Evolutionary conservation across 1,139 yeast genomes (phyloP).

Genomic region (Kodamaea alishanica): DNA sequence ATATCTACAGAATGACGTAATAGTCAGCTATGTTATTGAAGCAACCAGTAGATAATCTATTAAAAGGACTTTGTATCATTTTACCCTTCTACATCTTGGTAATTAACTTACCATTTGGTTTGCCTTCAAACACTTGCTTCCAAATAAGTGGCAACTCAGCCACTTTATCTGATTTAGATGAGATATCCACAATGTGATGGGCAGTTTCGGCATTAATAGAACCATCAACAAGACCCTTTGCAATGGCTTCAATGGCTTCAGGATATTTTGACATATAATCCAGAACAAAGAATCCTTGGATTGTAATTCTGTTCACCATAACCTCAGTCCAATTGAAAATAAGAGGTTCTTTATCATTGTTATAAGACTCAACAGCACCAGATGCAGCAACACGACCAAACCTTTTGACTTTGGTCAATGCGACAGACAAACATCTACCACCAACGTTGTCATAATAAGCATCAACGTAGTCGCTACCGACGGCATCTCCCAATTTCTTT

Average conservation of each 20-base stretch:
- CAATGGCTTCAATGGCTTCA: conserved; percentile 29
- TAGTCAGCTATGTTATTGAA: too few species aligned
- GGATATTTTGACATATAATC: conserved; percentile 33
- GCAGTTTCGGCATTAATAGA: conserved; percentile 29
- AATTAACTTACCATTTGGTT: conserved; percentile 35
- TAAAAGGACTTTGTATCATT: too few species aligned
- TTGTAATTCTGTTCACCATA: conserved; percentile 44
- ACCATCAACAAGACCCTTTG: conserved; percentile 37
- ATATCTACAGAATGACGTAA: too few species aligned
- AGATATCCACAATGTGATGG: conserved; percentile 24
- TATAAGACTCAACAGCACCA: conserved; percentile 30
- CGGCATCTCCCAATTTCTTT: conserved; percentile 39
- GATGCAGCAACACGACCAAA: conserved; percentile 25
- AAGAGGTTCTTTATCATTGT: conserved; percentile 28
- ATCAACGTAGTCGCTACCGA: conserved; percentile 41
- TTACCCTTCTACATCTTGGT: conserved; percentile 23
- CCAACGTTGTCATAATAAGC: conserved; percentile 23
- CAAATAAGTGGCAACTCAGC: conserved; percentile 28
- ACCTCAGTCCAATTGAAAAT: conserved; percentile 43
- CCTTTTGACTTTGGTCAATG: conserved; percentile 16
- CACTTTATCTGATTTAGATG: conserved; percentile 19
- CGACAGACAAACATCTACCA: conserved; percentile 17
- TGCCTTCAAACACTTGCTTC: conserved; percentile 28
- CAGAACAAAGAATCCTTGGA: conserved; percentile 46
- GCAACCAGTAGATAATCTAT: too few species aligned